These are phyloP conservation scores for Geotrichum citri-aurantii DNA, from an alignment of 1,139 yeast species.

Conservation along the genomic window DNA sequence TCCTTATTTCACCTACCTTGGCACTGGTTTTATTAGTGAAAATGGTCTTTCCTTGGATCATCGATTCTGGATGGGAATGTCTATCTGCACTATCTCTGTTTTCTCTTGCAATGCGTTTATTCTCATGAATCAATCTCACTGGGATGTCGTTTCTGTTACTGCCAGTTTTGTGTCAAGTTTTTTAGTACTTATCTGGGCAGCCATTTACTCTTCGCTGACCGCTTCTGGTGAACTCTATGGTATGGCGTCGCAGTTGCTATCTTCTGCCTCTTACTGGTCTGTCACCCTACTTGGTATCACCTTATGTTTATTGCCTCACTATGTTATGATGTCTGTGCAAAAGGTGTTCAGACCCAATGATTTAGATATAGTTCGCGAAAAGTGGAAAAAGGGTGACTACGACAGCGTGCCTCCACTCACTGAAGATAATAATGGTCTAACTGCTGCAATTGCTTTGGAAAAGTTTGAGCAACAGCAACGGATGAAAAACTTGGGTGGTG, in stretches of 20 bases:
- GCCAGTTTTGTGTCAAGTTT: constrained; percentile 62
- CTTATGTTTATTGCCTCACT: constrained; percentile 71
- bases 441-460: constrained; percentile 15
- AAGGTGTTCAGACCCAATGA: constrained; percentile 68
- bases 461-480: constrained; percentile 8
- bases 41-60: constrained; percentile 72
- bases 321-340: constrained; percentile 56
- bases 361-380: constrained; percentile 80
- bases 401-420: constrained; percentile 18
- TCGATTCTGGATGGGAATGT: constrained; percentile 76
- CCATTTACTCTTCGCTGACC: constrained; percentile 69
- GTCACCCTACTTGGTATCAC: constrained; percentile 65
- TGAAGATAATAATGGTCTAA: constrained; percentile 18
- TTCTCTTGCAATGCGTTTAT: constrained; percentile 76
- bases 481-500: neutral
- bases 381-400: constrained; percentile 24
- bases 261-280: constrained; percentile 74
- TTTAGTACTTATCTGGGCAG: constrained; percentile 81
- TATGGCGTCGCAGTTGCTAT: constrained; percentile 70
- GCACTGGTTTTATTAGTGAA: constrained; percentile 50
- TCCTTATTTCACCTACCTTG: constrained; percentile 64
- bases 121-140: constrained; percentile 73
- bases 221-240: constrained; percentile 68
- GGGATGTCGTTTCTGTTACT: constrained; percentile 87
- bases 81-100: constrained; percentile 74